These are phyloP conservation scores for Pontederia crassipes DNA, from an alignment of 176 grass and related monocot genomes.

Conservation along the genomic window DNA sequence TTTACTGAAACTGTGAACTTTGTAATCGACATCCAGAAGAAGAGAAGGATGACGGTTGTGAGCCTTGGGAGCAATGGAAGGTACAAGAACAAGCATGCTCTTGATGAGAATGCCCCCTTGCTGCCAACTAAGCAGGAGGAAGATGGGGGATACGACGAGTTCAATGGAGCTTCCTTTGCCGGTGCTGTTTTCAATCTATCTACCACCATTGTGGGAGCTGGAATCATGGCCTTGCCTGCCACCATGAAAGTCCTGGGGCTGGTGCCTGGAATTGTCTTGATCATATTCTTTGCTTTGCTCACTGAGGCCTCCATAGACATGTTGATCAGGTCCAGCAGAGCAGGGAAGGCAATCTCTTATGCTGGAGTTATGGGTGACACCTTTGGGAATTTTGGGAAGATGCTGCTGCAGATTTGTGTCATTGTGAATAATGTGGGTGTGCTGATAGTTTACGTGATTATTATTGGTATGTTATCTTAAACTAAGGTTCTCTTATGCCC, in stretches of 20 bases:
- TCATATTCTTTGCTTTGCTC: constrained; percentile 72
- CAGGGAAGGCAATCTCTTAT: constrained; percentile 53
- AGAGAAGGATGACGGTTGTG: constrained; percentile 23
- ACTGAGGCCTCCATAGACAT: constrained; percentile 80
- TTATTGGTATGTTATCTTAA: constrained; percentile 50
- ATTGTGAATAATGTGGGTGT: constrained; percentile 79
- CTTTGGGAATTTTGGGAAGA: constrained; percentile 50
- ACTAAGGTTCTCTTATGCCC: background rate
- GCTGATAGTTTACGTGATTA: constrained; percentile 97
- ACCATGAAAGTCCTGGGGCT: constrained; percentile 96
- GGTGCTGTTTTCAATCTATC: constrained; percentile 93
- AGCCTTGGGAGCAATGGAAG: constrained; percentile 21
- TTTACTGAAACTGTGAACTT: no score
- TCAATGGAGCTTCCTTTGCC: constrained; percentile 68
- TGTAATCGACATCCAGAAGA: no score
- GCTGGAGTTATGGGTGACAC: constrained; percentile 64
- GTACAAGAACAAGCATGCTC: constrained; percentile 23
- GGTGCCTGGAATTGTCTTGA: constrained; percentile 61
- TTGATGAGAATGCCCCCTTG: constrained; percentile 49
- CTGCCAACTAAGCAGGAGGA: constrained; percentile 42
- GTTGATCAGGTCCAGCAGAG: constrained; percentile 64
- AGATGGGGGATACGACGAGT: constrained; percentile 37
- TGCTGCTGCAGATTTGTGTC: constrained; percentile 79
- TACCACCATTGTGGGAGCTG: constrained; percentile 85
- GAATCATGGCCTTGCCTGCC: constrained; percentile 90